A percentile compares a stretch with the other conserved stretches of the same genome.
Evolutionary conservation across 2,329 filamentous ascomycete genomes (phyloP).

Genomic region (Fusarium lateritium): DNA sequence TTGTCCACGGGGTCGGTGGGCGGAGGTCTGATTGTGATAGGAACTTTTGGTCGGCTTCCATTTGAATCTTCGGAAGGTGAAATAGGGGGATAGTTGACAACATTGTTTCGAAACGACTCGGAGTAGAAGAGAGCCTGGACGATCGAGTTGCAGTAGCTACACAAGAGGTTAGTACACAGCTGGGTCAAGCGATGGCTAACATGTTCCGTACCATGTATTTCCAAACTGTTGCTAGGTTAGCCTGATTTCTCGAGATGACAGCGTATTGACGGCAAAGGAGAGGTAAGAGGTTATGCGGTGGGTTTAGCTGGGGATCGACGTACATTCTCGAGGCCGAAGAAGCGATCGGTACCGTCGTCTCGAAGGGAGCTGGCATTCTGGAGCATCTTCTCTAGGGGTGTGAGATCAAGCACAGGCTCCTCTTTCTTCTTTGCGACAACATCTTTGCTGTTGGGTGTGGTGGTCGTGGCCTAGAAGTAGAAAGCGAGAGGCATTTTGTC

Average conservation of each 20-base stretch:
- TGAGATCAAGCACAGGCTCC: conserved; percentile 70
- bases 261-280: conserved; percentile 2
- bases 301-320: conserved; percentile 55
- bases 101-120: conserved; percentile 91
- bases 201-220: conserved; percentile 87
- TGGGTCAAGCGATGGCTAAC: conserved; percentile 12
- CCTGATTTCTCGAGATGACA: conserved; percentile 12
- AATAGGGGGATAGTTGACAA: conserved; percentile 88
- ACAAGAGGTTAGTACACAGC: conserved; percentile 38
- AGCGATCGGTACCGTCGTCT: conserved; percentile 94
- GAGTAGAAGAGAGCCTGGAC: conserved; percentile 98
- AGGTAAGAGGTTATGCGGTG: conserved; percentile 7
- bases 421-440: conserved; percentile 69
- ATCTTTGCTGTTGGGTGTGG: conserved; percentile 61
- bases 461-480: conserved; percentile 59
- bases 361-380: conserved; percentile 85
- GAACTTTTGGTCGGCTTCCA: conserved; percentile 68
- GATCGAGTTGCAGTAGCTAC: conserved; percentile 98
- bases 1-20: conserved; percentile 60
- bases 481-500: conserved; percentile 51
- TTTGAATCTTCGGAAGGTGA: conserved; percentile 80
- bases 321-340: conserved; percentile 98
- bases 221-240: conserved; percentile 79
- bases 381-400: conserved; percentile 81
- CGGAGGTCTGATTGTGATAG: conserved; percentile 73